phyloP scores from a whole-genome alignment of 768 basidiomycete genomes.

The Rubroboletus pulcherrimus region DNA sequence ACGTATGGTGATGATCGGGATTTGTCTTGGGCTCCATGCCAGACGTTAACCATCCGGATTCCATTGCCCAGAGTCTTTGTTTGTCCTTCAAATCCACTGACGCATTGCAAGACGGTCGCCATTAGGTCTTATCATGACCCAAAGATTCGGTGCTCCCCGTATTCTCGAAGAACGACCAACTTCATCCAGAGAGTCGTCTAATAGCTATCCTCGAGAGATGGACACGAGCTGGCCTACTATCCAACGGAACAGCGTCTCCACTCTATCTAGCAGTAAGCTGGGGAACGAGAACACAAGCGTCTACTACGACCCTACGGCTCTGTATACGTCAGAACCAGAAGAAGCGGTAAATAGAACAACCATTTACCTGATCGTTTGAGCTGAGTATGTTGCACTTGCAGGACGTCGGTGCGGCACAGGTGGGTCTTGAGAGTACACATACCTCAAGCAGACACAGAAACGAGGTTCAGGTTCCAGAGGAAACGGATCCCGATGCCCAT shows the following conservation, averaged over 20 bases:
- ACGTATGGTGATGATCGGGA: neutral
- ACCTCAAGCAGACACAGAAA: neutral
- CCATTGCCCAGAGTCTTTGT: neutral
- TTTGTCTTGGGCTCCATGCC: neutral
- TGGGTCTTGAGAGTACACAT: neutral
- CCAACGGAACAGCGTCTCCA: neutral
- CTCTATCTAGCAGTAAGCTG: neutral
- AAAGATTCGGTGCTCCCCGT: neutral
- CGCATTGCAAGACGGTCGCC: neutral
- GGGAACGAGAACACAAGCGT: neutral
- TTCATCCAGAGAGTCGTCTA: neutral
- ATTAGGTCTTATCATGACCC: neutral
- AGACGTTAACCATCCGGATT: neutral
- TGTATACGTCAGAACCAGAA: neutral
- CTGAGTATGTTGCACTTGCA: neutral
- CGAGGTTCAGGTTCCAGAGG: neutral
- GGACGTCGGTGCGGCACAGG: neutral
- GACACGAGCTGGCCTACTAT: neutral
- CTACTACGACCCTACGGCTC: neutral
- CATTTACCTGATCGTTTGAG: too few species aligned
- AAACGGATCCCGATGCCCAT: neutral
- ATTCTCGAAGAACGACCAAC: neutral
- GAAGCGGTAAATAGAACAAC: neutral
- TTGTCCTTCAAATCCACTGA: neutral
- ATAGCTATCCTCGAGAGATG: neutral